Evolutionary conservation across 192 early-diverging fungal species (phyloP).

Genomic region (Phycomyces nitens): DNA sequence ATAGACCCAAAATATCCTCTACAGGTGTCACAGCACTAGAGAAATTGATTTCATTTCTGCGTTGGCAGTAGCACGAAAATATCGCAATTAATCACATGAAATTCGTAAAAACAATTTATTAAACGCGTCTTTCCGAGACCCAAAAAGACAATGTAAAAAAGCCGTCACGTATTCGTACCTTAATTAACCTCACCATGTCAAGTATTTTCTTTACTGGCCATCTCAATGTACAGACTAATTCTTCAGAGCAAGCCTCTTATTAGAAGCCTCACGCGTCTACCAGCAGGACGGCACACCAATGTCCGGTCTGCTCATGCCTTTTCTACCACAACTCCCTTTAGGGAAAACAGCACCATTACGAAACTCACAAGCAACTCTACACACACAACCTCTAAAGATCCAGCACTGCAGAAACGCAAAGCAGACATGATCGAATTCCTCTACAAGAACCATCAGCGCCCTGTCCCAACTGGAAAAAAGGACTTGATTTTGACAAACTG

Average conservation of each 20-base stretch:
- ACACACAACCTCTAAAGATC: not conserved
- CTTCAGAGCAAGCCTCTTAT: not conserved
- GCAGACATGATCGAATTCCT: conserved; percentile 28
- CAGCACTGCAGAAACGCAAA: not conserved
- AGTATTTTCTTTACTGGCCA: too few relatives aligned
- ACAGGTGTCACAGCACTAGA: too few relatives aligned
- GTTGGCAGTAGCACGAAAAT: too few relatives aligned
- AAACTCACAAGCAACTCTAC: not conserved
- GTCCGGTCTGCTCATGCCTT: not conserved
- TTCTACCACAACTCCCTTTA: not conserved
- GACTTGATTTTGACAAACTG: conserved; percentile 24
- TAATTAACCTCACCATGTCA: too few relatives aligned
- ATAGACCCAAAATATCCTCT: too few relatives aligned
- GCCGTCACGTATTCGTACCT: too few relatives aligned
- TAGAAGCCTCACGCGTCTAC: not conserved
- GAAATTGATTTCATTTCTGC: too few relatives aligned
- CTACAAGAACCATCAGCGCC: conserved; percentile 27
- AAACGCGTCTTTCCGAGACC: too few relatives aligned
- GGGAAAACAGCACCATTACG: not conserved
- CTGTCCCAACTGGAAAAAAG: conserved; percentile 19
- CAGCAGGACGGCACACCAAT: not conserved
- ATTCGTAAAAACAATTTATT: too few relatives aligned
- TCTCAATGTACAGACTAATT: not conserved
- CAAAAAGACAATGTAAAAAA: too few relatives aligned
- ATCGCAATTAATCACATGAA: too few relatives aligned